These are phyloP conservation scores for Saturnispora ahearnii DNA, from an alignment of 805 yeast species.

Conservation along the genomic window DNA sequence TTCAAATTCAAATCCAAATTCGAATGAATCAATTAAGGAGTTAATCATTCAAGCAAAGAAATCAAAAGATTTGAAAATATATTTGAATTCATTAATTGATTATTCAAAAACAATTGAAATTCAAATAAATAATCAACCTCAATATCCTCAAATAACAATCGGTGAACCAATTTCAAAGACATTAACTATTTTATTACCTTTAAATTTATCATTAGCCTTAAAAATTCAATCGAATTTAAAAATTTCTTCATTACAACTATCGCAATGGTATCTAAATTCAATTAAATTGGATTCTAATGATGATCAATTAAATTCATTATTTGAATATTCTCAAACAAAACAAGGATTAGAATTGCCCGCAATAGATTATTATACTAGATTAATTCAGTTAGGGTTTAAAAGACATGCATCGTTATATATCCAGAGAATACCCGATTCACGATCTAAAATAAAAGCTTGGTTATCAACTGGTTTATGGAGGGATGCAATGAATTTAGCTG, in stretches of 20 bases:
- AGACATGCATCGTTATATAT: slow-evolving; percentile 56
- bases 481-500: slow-evolving; percentile 11
- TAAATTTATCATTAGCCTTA: slow-evolving; percentile 43
- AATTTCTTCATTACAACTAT: slow-evolving; percentile 47
- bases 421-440: slow-evolving; percentile 35
- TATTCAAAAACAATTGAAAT: slow-evolving; percentile 28
- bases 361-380: slow-evolving; percentile 49
- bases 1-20: slow-evolving; percentile 14
- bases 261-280: slow-evolving; percentile 43
- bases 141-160: not conserved
- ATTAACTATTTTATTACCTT: slow-evolving; percentile 33
- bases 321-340: slow-evolving; percentile 39
- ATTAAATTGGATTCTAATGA: slow-evolving; percentile 41
- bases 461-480: slow-evolving; percentile 9
- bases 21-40: slow-evolving; percentile 22
- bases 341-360: slow-evolving; percentile 58
- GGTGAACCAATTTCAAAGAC: slow-evolving; percentile 38
- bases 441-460: slow-evolving; percentile 1
- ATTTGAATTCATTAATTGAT: slow-evolving; percentile 9
- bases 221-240: slow-evolving; percentile 45
- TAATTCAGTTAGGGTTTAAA: slow-evolving; percentile 44
- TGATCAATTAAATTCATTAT: slow-evolving; percentile 46
- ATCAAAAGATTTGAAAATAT: slow-evolving; percentile 35
- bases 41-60: slow-evolving; percentile 29
- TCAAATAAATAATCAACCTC: slow-evolving; percentile 33